phyloP scores from a whole-genome alignment of 2,329 filamentous ascomycete species.

The Pseudocercospora pini-densiflorae region DNA sequence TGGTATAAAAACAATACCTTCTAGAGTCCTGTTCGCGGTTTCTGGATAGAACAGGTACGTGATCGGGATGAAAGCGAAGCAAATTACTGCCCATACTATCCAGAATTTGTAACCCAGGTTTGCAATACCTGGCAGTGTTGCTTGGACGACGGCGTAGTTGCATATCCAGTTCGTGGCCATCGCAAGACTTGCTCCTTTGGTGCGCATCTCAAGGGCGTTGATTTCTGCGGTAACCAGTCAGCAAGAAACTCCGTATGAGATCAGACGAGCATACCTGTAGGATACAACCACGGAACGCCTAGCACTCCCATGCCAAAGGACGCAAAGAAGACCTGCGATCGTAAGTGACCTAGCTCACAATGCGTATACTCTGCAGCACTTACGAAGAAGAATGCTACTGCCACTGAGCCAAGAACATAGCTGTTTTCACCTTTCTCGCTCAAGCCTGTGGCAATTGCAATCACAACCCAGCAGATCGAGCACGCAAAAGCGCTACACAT shows the following conservation, averaged over 20 bases:
- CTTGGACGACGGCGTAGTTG: constrained; percentile 38
- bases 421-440: constrained; percentile 47
- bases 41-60: constrained; percentile 60
- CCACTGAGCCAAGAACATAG: constrained; percentile 53
- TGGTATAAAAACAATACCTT: constrained; percentile 34
- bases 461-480: constrained; percentile 55
- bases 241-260: constrained; percentile 35
- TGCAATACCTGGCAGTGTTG: constrained; percentile 39
- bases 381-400: constrained; percentile 51
- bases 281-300: constrained; percentile 26
- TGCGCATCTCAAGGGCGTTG: constrained; percentile 34
- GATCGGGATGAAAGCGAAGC: constrained; percentile 57
- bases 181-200: constrained; percentile 37
- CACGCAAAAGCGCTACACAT: constrained; percentile 55
- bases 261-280: not conserved
- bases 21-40: constrained; percentile 54
- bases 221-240: constrained; percentile 35
- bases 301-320: constrained; percentile 42
- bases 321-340: constrained; percentile 40
- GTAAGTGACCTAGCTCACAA: not conserved
- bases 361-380: not conserved
- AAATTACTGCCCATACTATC: constrained; percentile 60
- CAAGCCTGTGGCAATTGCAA: constrained; percentile 50
- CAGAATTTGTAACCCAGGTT: constrained; percentile 59
- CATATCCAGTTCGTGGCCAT: constrained; percentile 59